Conservation (phyloP, 2,329 filamentous ascomycete genomes). For the Xylariaceae sp. region DNA sequence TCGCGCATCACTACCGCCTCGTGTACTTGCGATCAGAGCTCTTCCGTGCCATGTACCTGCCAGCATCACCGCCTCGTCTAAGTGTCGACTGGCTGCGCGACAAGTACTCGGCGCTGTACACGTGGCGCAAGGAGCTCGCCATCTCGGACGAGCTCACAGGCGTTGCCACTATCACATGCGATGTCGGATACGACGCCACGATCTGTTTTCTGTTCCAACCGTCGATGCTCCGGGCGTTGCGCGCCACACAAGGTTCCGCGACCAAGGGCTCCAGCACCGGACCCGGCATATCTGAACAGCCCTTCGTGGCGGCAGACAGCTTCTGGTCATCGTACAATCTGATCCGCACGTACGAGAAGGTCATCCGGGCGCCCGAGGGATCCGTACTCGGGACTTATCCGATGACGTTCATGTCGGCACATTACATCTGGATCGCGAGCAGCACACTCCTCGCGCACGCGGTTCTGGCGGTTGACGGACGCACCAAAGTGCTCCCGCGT, state of each 20-base stretch:
- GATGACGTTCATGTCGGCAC: conserved; percentile 36
- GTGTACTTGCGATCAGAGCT: conserved; percentile 41
- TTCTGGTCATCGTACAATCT: conserved; percentile 35
- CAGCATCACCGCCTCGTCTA: conserved; percentile 6
- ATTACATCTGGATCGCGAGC: conserved; percentile 38
- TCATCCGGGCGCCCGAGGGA: conserved; percentile 35
- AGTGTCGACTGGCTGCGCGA: conserved; percentile 13
- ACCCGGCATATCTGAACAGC: no score
- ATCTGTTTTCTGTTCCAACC: conserved; percentile 39
- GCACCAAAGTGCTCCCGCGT: conserved; percentile 23
- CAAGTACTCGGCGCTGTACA: conserved; percentile 1
- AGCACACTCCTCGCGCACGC: conserved; percentile 37
- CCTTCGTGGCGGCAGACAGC: conserved; percentile 32
- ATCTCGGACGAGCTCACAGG: conserved; percentile 3
- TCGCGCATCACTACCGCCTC: conserved; percentile 40
- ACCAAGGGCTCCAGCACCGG: no score
- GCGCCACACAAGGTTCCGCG: no score
- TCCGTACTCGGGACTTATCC: conserved; percentile 35
- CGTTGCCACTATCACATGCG: conserved; percentile 36
- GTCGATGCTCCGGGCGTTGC: conserved; percentile 17
- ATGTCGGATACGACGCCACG: conserved; percentile 37
- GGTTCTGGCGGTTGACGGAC: conserved; percentile 34
- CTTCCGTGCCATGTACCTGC: conserved; percentile 30
- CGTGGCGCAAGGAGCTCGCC: no score
- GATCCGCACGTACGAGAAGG: conserved; percentile 35